A percentile compares a stretch with the other conserved stretches of the same genome.
These are phyloP conservation scores for Magnusiomyces tetraspermus DNA, from an alignment of 1,139 yeast genomes.

Conservation along the genomic window DNA sequence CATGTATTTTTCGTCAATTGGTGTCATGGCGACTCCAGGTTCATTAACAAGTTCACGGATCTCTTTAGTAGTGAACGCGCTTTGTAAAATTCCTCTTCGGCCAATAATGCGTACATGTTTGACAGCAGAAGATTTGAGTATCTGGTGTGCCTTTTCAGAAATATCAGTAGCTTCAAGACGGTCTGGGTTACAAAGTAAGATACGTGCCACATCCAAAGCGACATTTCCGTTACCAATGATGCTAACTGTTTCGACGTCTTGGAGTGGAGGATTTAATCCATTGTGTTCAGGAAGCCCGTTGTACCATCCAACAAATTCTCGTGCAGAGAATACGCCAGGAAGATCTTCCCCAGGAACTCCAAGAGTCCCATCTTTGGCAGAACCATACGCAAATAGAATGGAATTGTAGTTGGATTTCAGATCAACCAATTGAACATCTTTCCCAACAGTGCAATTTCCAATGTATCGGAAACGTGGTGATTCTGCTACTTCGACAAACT, in stretches of 20 bases:
- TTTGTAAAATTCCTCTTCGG: slow-evolving; percentile 62
- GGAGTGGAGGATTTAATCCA: slow-evolving; percentile 45
- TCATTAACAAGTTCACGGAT: slow-evolving; percentile 72
- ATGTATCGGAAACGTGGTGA: slow-evolving; percentile 48
- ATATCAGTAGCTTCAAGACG: slow-evolving; percentile 61
- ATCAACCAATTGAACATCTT: slow-evolving; percentile 43
- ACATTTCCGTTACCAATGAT: slow-evolving; percentile 97
- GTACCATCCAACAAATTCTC: slow-evolving; percentile 92
- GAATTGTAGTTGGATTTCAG: slow-evolving; percentile 55
- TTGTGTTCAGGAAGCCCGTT: slow-evolving; percentile 70
- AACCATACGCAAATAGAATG: slow-evolving; percentile 76
- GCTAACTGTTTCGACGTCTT: slow-evolving; percentile 53
- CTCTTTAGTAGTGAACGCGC: slow-evolving; percentile 90
- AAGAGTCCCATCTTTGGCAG: slow-evolving; percentile 51
- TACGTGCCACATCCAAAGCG: slow-evolving; percentile 85
- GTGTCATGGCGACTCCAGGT: slow-evolving; percentile 48
- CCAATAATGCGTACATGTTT: slow-evolving; percentile 65
- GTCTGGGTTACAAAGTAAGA: slow-evolving; percentile 51
- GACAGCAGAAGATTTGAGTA: slow-evolving; percentile 45
- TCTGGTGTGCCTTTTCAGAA: slow-evolving; percentile 47
- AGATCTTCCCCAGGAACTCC: slow-evolving; percentile 50
- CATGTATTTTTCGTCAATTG: slow-evolving; percentile 41
- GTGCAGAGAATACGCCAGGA: slow-evolving; percentile 68
- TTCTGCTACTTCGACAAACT: slow-evolving; percentile 55
- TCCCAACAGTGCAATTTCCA: slow-evolving; percentile 68